phyloP scores from a whole-genome alignment of 2,329 filamentous ascomycete genomes.

The Neospermospora avenae region DNA sequence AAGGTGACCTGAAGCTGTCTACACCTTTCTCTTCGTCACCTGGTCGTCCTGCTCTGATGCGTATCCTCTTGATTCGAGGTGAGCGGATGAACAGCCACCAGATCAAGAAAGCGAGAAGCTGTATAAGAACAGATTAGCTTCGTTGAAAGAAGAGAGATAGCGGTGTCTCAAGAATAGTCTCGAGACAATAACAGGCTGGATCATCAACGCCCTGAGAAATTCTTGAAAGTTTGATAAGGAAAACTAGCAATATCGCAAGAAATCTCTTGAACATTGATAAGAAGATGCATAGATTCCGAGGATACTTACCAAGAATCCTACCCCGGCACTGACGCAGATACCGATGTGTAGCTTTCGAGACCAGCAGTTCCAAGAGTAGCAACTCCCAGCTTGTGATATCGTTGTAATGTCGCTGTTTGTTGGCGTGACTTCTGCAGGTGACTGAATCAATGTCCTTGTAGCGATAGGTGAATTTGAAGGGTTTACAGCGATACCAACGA shows the following conservation, averaged over 20 bases:
- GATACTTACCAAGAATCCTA: no score
- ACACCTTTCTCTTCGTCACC: background rate
- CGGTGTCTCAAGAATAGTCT: no score
- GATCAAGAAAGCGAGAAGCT: background rate
- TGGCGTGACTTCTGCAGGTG: background rate
- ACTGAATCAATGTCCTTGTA: conserved; percentile 16
- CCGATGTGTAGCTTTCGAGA: conserved; percentile 2
- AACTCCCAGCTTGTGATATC: background rate
- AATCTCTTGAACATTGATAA: no score
- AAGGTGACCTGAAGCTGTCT: background rate
- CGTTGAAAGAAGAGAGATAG: no score
- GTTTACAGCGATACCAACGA: conserved; percentile 14
- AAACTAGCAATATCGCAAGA: no score
- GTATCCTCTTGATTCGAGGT: background rate
- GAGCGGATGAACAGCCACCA: background rate
- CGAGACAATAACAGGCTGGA: no score
- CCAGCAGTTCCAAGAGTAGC: conserved; percentile 17
- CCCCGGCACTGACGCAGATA: background rate
- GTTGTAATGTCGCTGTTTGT: background rate
- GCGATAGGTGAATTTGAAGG: conserved; percentile 1
- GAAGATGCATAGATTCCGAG: no score
- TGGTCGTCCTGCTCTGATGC: background rate
- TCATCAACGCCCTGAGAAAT: no score
- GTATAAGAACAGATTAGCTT: no score
- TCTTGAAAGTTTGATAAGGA: no score